Percentiles rank a stretch among this genome's conserved stretches.
Conservation (phyloP, 2,329 filamentous ascomycete genomes). For the Elsinoe batatas region DNA sequence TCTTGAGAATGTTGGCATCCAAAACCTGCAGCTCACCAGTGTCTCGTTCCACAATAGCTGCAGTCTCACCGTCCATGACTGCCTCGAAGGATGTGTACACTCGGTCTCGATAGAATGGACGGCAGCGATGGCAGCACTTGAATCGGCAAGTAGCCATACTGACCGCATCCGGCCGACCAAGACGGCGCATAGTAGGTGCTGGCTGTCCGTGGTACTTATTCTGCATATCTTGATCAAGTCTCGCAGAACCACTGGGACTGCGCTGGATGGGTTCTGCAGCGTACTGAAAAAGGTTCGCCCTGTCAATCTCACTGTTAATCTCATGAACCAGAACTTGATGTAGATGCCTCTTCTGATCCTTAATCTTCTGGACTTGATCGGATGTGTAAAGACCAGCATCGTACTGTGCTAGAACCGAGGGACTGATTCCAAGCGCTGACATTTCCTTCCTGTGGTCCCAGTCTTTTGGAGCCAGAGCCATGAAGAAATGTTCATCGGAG, state of each 20-base stretch:
- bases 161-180: slow-evolving; percentile 5
- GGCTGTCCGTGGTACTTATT: background rate
- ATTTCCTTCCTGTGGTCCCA: slow-evolving; percentile 13
- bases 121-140: slow-evolving; percentile 41
- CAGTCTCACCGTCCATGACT: slow-evolving; percentile 30
- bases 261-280: background rate
- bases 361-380: slow-evolving; percentile 33
- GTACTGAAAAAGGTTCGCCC: background rate
- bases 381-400: slow-evolving; percentile 33
- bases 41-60: slow-evolving; percentile 27
- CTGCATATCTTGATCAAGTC: background rate
- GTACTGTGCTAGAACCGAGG: slow-evolving; percentile 34
- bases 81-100: slow-evolving; percentile 36
- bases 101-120: slow-evolving; percentile 40
- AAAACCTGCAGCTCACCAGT: slow-evolving; percentile 26
- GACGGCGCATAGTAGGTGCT: background rate
- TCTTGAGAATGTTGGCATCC: slow-evolving; percentile 27
- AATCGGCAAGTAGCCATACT: slow-evolving; percentile 29
- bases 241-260: background rate
- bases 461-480: background rate
- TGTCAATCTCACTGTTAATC: background rate
- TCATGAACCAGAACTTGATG: slow-evolving; percentile 18
- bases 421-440: slow-evolving; percentile 26
- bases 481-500: slow-evolving; percentile 4
- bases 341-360: slow-evolving; percentile 33